Percentiles rank a stretch among this genome's conserved stretches.
These are phyloP conservation scores for Metschnikowia rubicola DNA, from an alignment of 805 yeast genomes.

Conservation along the genomic window DNA sequence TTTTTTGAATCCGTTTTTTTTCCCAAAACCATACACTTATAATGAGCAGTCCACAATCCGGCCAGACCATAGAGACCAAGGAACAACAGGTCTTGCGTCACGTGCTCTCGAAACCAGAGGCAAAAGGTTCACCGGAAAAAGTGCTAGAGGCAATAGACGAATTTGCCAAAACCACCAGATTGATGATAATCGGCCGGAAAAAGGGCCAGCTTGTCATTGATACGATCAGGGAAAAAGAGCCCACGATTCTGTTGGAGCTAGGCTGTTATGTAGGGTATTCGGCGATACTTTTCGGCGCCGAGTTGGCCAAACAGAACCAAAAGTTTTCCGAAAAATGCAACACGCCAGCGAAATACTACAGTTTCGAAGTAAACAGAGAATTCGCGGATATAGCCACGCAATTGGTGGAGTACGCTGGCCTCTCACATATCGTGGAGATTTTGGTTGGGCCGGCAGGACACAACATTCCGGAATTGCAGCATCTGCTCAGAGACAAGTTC, in stretches of 20 bases:
- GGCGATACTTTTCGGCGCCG: constrained; percentile 33
- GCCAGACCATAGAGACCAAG: constrained; percentile 10
- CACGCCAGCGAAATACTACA: constrained; percentile 28
- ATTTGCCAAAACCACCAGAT: constrained; percentile 14
- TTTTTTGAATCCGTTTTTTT: not conserved
- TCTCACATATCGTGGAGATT: constrained; percentile 26
- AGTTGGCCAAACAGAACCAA: constrained; percentile 19
- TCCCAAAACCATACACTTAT: not conserved
- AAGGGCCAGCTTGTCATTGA: constrained; percentile 29
- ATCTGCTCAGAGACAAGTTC: constrained; percentile 8
- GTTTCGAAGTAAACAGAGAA: constrained; percentile 30
- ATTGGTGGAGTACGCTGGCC: constrained; percentile 34
- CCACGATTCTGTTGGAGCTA: constrained; percentile 29
- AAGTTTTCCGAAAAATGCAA: constrained; percentile 3
- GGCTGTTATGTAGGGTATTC: constrained; percentile 37
- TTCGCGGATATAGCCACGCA: constrained; percentile 29
- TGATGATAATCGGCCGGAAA: constrained; percentile 32
- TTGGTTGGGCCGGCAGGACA: constrained; percentile 32
- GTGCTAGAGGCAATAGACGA: constrained; percentile 32
- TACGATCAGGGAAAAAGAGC: constrained; percentile 20
- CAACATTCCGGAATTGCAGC: constrained; percentile 25
- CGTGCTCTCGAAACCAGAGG: constrained; percentile 20
- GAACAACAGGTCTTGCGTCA: constrained; percentile 26
- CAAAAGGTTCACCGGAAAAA: constrained; percentile 28
- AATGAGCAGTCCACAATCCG: not conserved